These are phyloP conservation scores for Acer negundo DNA, from an alignment of 345 rosid species.

Conservation along the genomic window DNA sequence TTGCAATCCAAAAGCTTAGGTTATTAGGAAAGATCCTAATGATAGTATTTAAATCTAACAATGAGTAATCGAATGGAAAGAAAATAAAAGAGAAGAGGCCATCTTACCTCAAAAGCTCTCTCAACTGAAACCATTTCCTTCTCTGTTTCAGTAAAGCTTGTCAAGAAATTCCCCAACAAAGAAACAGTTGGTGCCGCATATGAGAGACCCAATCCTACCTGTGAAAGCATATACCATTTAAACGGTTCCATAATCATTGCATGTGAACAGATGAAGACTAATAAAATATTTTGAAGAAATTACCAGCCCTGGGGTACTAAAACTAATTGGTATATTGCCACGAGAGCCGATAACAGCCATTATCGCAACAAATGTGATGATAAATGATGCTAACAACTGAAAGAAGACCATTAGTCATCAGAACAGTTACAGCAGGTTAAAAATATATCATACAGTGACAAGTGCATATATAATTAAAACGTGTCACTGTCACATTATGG, in stretches of 20 bases:
- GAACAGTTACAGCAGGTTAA: neutral
- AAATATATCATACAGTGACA: conserved; percentile 4
- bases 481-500: neutral
- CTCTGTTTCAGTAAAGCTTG: conserved; percentile 95
- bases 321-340: conserved; percentile 59
- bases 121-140: conserved; percentile 94
- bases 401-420: conserved; percentile 21
- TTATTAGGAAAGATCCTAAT: neutral
- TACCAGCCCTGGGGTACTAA: conserved; percentile 96
- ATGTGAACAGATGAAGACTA: conserved; percentile 15
- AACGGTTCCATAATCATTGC: neutral
- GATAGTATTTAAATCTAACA: neutral
- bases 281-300: conserved; percentile 16
- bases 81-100: neutral
- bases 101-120: conserved; percentile 78
- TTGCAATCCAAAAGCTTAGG: neutral
- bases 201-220: conserved; percentile 94
- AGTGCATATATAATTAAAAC: conserved; percentile 4
- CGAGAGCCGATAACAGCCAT: conserved; percentile 78
- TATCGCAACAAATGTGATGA: conserved; percentile 71
- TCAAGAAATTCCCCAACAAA: conserved; percentile 74
- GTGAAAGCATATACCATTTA: conserved; percentile 21
- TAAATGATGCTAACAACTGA: conserved; percentile 77
- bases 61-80: conserved; percentile 19
- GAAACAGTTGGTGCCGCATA: conserved; percentile 91